Conservation (phyloP, 495 filamentous ascomycete genomes). For the Lasiosphaeria ovina region DNA sequence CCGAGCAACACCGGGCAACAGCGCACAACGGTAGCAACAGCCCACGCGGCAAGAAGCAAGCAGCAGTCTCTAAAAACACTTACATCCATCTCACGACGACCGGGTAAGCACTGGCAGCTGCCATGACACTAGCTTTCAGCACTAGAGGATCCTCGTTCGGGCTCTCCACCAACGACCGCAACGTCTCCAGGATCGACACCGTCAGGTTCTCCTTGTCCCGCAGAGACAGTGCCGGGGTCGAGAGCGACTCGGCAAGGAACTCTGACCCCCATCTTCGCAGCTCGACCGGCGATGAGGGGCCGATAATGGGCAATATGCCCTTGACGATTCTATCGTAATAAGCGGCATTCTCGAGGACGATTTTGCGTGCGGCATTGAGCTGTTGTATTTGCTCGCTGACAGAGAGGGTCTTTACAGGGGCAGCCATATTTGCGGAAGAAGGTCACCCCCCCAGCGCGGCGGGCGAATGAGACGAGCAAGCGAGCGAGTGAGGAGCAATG, state of each 20-base stretch:
- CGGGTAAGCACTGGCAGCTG: conserved; percentile 86
- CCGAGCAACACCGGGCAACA: conserved; percentile 4
- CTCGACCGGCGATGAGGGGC: conserved; percentile 67
- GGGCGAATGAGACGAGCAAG: neutral
- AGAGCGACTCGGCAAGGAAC: conserved; percentile 94
- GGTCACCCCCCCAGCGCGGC: neutral
- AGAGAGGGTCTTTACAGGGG: conserved; percentile 45
- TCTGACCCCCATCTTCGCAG: conserved; percentile 93
- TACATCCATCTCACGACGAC: conserved; percentile 91
- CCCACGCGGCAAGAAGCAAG: conserved; percentile 4
- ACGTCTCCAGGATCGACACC: conserved; percentile 66
- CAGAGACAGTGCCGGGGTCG: conserved; percentile 70
- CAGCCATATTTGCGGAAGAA: conserved; percentile 38
- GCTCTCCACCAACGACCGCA: conserved; percentile 70
- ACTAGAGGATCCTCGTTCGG: conserved; percentile 71
- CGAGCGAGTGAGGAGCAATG: neutral
- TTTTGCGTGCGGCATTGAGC: conserved; percentile 80
- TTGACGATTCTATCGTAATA: conserved; percentile 89
- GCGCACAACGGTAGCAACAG: neutral
- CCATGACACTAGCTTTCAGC: conserved; percentile 78
- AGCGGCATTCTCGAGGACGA: conserved; percentile 76
- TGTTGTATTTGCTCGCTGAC: conserved; percentile 75
- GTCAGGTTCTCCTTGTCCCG: conserved; percentile 75
- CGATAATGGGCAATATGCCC: conserved; percentile 85
- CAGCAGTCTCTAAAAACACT: conserved; percentile 40